Percentiles rank a stretch among this genome's conserved stretches.
Evolutionary conservation across 2,329 filamentous ascomycete species (phyloP).

Genomic region (Thermoascus crustaceus): DNA sequence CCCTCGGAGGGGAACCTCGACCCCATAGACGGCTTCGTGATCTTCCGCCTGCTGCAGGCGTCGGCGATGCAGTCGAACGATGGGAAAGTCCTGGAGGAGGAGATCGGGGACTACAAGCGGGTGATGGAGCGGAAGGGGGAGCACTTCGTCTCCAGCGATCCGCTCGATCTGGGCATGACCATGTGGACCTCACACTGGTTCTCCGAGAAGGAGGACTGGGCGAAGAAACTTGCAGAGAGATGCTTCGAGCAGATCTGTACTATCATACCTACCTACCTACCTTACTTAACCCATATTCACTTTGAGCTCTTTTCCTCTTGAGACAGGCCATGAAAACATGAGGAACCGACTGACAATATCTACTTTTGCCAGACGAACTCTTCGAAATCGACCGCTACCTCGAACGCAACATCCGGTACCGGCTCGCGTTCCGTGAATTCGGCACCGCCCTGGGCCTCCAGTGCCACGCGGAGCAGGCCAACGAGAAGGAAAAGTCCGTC

Average conservation of each 20-base stretch:
- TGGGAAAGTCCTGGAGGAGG: slow-evolving; percentile 33
- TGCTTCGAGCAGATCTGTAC: slow-evolving; percentile 33
- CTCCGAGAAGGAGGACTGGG: slow-evolving; percentile 41
- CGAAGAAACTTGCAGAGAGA: slow-evolving; percentile 27
- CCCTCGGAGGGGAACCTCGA: slow-evolving; percentile 48
- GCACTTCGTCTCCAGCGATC: slow-evolving; percentile 41
- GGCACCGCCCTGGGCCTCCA: slow-evolving; percentile 44
- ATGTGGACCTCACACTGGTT: slow-evolving; percentile 50
- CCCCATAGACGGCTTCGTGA: slow-evolving; percentile 47
- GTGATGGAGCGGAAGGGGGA: slow-evolving; percentile 41
- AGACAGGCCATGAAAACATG: neutral
- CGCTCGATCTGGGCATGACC: slow-evolving; percentile 53
- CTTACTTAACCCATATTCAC: neutral
- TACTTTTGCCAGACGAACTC: slow-evolving; percentile 23
- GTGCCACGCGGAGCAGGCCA: slow-evolving; percentile 28
- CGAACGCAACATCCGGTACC: slow-evolving; percentile 23
- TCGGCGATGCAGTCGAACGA: slow-evolving; percentile 26
- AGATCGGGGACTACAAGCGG: slow-evolving; percentile 46
- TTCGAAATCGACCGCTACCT: slow-evolving; percentile 30
- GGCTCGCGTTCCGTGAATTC: slow-evolving; percentile 49
- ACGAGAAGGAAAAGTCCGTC: slow-evolving; percentile 25
- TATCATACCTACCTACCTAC: slow-evolving; percentile 5
- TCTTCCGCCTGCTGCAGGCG: slow-evolving; percentile 43
- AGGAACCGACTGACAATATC: neutral
- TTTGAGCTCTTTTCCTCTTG: neutral